Conservation (phyloP, 2,329 filamentous ascomycete genomes). For the Aspergillus terreus region DNA sequence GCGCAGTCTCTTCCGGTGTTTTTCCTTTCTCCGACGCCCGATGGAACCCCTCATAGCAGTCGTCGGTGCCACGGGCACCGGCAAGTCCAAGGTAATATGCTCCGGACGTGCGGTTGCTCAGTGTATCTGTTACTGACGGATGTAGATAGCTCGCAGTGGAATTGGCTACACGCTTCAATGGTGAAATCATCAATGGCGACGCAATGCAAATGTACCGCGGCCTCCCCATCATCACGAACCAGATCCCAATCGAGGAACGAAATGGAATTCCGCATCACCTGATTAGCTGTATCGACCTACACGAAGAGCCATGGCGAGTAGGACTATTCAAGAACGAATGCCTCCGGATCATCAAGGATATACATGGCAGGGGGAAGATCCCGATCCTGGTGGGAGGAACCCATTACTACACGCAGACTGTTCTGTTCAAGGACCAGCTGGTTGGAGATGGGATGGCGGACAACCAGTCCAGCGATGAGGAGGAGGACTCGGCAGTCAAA, state of each 20-base stretch:
- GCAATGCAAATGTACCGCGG: constrained; percentile 97
- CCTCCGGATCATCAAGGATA: constrained; percentile 67
- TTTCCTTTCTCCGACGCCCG: constrained; percentile 17
- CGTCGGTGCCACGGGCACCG: constrained; percentile 86
- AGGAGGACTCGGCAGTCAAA: constrained; percentile 32
- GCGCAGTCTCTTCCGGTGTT: constrained; percentile 23
- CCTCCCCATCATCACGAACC: constrained; percentile 92
- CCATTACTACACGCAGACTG: constrained; percentile 87
- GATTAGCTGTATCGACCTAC: constrained; percentile 70
- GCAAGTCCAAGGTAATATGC: constrained; percentile 75
- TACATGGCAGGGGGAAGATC: constrained; percentile 70
- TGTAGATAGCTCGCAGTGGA: constrained; percentile 75
- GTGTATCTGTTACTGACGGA: constrained; percentile 19
- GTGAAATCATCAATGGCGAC: constrained; percentile 95
- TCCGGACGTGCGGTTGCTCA: not conserved
- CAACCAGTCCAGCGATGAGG: constrained; percentile 16
- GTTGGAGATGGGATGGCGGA: constrained; percentile 39
- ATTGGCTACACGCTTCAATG: constrained; percentile 75
- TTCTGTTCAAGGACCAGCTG: constrained; percentile 74
- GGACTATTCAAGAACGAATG: constrained; percentile 71
- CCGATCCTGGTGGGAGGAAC: constrained; percentile 93
- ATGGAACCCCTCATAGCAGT: constrained; percentile 69
- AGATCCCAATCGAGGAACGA: constrained; percentile 71
- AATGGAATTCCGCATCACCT: constrained; percentile 83
- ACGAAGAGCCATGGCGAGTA: constrained; percentile 80